These are phyloP conservation scores for Arachis stenosperma DNA, from an alignment of 306 rosid species.

Conservation along the genomic window DNA sequence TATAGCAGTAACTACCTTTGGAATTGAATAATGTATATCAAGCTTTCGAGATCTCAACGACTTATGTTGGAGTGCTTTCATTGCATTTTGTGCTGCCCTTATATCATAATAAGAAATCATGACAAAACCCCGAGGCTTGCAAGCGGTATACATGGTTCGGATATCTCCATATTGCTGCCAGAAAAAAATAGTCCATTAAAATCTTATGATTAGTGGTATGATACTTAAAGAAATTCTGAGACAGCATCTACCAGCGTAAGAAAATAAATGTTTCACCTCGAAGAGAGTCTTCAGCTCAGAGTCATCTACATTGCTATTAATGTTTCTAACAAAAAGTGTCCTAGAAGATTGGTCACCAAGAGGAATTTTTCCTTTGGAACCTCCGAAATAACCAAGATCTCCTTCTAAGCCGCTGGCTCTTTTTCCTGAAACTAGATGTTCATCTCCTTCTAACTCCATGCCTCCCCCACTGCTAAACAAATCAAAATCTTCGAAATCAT, in stretches of 20 bases:
- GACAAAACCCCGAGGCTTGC: conserved; percentile 85
- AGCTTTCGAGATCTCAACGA: conserved; percentile 67
- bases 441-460: conserved; percentile 78
- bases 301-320: conserved; percentile 72
- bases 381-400: conserved; percentile 54
- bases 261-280: conserved; percentile 61
- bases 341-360: conserved; percentile 73
- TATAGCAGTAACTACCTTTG: conserved; percentile 59
- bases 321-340: conserved; percentile 84
- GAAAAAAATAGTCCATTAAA: conserved; percentile 38
- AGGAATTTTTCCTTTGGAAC: conserved; percentile 56
- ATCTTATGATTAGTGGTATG: conserved; percentile 21
- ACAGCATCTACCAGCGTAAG: conserved; percentile 32
- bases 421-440: conserved; percentile 42
- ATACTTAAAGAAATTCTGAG: conserved; percentile 32
- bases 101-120: conserved; percentile 76
- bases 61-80: conserved; percentile 68
- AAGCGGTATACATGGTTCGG: conserved; percentile 67
- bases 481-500: conserved; percentile 78
- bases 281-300: conserved; percentile 72
- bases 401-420: conserved; percentile 44
- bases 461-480: conserved; percentile 85
- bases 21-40: conserved; percentile 79
- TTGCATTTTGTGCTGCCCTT: conserved; percentile 80
- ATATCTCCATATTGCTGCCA: conserved; percentile 78